Base-by-base conservation (phyloP, 176 grass and related monocot species). In the Leersia perrieri region DNA sequence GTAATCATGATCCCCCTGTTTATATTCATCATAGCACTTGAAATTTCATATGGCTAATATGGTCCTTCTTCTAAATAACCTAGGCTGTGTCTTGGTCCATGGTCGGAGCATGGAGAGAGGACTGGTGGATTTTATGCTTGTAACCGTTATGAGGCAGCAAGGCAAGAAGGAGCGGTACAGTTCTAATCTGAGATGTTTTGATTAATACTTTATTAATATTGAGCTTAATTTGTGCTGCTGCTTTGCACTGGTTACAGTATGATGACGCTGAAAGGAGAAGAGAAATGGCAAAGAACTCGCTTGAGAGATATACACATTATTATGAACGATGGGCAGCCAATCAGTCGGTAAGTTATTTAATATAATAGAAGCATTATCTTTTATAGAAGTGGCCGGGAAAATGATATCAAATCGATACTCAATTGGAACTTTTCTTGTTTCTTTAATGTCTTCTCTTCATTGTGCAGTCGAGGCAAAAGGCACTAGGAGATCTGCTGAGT, bases 211-310 rank as follows among this genome's bases (percentile, higher is more conserved):
- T 16, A 28, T 76, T 30, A 20, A 23, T 69, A 33, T 65, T 33
- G 9, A 62, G 80, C 3, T 20, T 44, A 38, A 63, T 69, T 76
- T 84, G 47, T 42, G 5, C 71, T 42, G 5, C 71, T 60, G 7
- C 23, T 91, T 78, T 33, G 61, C 57, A 72, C 62, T 90, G 51
- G 25, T 82, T 83, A 80, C 82, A 99, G 97, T 96, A 99, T 51
- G 97, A 99, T 78, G 97, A 99, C 90, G 95, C 93, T 90, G 97
- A 99, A 87, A 93, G 93, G 87, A 93, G 97, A 88, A 91, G 97
- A 89, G 97, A 99, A 88, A 99, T 99, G 97, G 97, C 97, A 32
- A 99, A 99, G 82, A 96, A 99, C 73, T 99, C 97, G 11, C 97
- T 96, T 64, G 97, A 99, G 85, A 99, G 93, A 84, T 99, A 99